These are phyloP conservation scores for Pyrenopolyporus hunteri DNA, from an alignment of 495 filamentous ascomycete species.

Conservation along the genomic window DNA sequence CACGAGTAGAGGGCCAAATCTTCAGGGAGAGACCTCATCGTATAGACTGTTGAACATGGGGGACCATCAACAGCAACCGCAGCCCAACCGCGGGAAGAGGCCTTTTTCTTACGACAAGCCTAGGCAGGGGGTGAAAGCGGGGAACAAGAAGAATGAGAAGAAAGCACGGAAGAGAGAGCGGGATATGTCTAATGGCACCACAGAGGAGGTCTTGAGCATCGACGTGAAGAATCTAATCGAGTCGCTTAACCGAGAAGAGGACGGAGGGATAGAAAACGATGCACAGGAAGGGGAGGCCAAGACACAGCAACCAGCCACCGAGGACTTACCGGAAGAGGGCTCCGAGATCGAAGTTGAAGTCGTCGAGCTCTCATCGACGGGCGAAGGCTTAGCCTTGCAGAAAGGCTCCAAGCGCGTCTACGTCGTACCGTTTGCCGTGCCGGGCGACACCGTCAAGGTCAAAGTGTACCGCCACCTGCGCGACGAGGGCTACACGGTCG, in stretches of 20 bases:
- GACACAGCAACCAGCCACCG: not conserved
- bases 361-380: conserved; percentile 80
- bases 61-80: conserved; percentile 4
- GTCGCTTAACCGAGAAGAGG: conserved; percentile 47
- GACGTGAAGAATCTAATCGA: conserved; percentile 72
- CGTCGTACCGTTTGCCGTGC: conserved; percentile 83
- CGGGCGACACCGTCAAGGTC: conserved; percentile 79
- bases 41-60: not conserved
- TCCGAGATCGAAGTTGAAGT: conserved; percentile 81
- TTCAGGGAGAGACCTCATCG: not conserved
- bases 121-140: conserved; percentile 47
- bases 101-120: conserved; percentile 2
- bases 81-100: conserved; percentile 8
- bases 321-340: conserved; percentile 65
- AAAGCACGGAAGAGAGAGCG: conserved; percentile 53
- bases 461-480: conserved; percentile 75
- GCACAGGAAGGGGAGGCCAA: conserved; percentile 9
- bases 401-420: conserved; percentile 74
- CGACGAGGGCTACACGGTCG: conserved; percentile 66
- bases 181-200: conserved; percentile 59
- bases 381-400: conserved; percentile 78
- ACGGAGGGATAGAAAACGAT: conserved; percentile 10
- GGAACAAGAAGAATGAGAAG: conserved; percentile 55
- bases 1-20: not conserved
- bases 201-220: conserved; percentile 74